Base-by-base conservation (phyloP, 257 asterid genomes). In the Dorcoceras hygrometricum region DNA sequence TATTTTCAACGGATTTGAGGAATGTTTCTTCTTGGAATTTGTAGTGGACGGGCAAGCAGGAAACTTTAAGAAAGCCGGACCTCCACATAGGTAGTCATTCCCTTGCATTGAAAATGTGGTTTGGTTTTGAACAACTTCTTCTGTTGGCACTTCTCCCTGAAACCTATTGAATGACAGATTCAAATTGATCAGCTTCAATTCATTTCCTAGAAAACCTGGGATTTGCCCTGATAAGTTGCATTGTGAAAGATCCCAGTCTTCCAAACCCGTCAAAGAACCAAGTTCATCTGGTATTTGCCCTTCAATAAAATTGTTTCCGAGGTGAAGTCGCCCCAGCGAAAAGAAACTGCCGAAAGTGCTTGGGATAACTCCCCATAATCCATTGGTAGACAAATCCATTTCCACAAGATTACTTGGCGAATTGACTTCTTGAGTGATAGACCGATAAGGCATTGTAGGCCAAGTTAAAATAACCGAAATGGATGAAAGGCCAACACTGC, bases 351-450 rank as follows among this genome's bases (percentile, higher is more conserved):
- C 54, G 11, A 72, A 14, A 25, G 39, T 57, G 29, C 58, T 28
- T 2, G 76, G 71, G 20, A 72, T 23, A 7, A 43, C 58, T 25
- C 76, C 76, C 2, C 55, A 72, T 7, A 72, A 25, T 19, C 27
- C 28, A 20, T 72, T 72, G 0, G 57, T 1, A 23, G 71, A 65
- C 11, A 72, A 23, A 18, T 57, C 36, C 14, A 72, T 12, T 6
- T 19, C 19, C 0, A 10, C 8, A 27, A 71, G 25, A 51, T 50
- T 31, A 8, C 4, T 26, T 7, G 59, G 62, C 27, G 28, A 22
- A 27, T 54, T 23, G 9, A 60, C 24, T 12, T 69, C 74, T 46
- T 10, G 2, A 32, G 46, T 65, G 5, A 59, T 4, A 58, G 59
- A 27, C 73, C 1, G 18, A 11, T 10, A 59, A 9, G 19, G 0